These are phyloP conservation scores for Talaromyces verruculosus DNA, from an alignment of 2,329 filamentous ascomycete species.

Conservation along the genomic window DNA sequence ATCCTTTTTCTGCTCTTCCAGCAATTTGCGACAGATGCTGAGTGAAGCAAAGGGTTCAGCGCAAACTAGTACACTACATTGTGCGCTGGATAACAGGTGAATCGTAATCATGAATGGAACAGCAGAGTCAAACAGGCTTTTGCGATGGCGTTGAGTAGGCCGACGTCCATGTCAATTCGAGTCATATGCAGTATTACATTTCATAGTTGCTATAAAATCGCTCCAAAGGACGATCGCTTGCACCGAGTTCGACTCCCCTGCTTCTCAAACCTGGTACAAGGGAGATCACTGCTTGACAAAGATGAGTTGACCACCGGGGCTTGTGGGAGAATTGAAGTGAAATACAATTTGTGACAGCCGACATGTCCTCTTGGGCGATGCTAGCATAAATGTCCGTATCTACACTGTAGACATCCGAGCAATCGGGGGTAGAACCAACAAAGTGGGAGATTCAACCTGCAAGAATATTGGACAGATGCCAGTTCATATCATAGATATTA, in stretches of 20 bases:
- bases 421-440: neutral
- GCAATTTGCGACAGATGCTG: neutral
- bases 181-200: neutral
- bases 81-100: neutral
- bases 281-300: neutral
- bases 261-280: neutral
- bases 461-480: neutral
- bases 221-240: neutral
- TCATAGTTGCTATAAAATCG: neutral
- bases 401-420: neutral
- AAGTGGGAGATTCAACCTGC: neutral
- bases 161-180: neutral
- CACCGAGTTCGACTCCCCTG: neutral
- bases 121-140: neutral
- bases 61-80: neutral
- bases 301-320: neutral
- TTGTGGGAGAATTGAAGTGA: neutral
- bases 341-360: neutral
- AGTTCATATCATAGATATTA: neutral
- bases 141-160: neutral
- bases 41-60: neutral
- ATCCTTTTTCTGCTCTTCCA: neutral
- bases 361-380: neutral
- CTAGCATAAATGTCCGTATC: neutral
- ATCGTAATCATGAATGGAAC: neutral